Conservation (phyloP, 352 stramenopile genomes). For the Phytopythium montanum region DNA sequence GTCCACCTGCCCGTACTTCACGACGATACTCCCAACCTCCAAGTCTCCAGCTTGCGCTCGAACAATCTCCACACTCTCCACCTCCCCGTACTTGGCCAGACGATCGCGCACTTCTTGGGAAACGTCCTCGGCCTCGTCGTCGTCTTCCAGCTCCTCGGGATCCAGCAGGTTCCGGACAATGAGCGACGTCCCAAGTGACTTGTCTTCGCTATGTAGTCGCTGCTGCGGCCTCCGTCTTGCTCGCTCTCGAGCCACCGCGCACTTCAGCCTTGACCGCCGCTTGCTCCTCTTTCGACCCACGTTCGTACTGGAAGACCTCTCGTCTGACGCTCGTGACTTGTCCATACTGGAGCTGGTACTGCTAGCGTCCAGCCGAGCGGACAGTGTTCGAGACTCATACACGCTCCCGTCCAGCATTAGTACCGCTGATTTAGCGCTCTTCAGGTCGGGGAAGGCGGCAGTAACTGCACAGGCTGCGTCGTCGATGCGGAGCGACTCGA, state of each 20-base stretch:
- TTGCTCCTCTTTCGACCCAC: neutral
- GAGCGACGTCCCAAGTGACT: neutral
- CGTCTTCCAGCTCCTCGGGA: constrained; percentile 5
- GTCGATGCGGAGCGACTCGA: neutral
- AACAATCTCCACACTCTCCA: neutral
- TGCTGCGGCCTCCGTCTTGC: neutral
- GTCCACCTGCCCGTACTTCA: neutral
- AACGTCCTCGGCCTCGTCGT: constrained; percentile 5
- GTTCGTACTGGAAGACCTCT: neutral
- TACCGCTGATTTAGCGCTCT: neutral
- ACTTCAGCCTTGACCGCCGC: constrained; percentile 4
- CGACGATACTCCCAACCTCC: neutral
- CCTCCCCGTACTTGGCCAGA: neutral
- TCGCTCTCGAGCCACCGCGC: neutral
- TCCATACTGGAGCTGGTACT: neutral
- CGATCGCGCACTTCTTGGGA: neutral
- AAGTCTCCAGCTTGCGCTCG: neutral
- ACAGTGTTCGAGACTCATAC: neutral
- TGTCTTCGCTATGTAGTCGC: neutral
- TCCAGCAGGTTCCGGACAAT: constrained; percentile 6
- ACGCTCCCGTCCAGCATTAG: neutral
- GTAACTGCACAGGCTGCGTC: neutral
- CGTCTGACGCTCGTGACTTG: neutral
- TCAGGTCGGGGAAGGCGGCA: neutral
- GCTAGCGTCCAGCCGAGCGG: neutral